Conservation (phyloP, 805 yeast genomes). For the Nakazawaea siamensis region DNA sequence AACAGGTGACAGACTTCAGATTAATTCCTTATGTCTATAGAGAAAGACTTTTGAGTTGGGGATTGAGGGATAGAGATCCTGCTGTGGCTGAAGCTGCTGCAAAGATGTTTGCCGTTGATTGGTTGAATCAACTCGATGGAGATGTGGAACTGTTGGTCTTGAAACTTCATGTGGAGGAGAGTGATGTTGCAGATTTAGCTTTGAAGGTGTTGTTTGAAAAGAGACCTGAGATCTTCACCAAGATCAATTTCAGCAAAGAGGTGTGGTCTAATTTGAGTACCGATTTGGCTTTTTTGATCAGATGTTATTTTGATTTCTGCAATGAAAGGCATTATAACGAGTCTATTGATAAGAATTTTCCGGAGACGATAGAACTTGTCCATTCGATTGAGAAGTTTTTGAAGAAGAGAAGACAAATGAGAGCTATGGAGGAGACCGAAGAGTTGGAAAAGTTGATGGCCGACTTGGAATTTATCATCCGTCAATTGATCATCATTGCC, state of each 20-base stretch:
- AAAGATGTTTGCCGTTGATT: constrained; percentile 57
- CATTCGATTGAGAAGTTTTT: constrained; percentile 49
- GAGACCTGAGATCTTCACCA: constrained; percentile 54
- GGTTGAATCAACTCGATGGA: constrained; percentile 64
- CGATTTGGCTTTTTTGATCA: constrained; percentile 66
- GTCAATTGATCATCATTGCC: constrained; percentile 63
- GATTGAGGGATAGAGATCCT: constrained; percentile 79
- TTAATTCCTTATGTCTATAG: constrained; percentile 44
- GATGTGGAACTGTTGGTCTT: constrained; percentile 69
- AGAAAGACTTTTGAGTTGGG: constrained; percentile 71
- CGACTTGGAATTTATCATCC: constrained; percentile 65
- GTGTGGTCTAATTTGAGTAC: constrained; percentile 66
- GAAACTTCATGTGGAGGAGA: constrained; percentile 58
- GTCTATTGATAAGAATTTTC: constrained; percentile 59
- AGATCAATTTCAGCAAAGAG: constrained; percentile 51
- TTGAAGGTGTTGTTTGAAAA: constrained; percentile 53
- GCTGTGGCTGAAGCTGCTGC: constrained; percentile 65
- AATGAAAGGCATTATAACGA: constrained; percentile 40
- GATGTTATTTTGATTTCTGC: constrained; percentile 62
- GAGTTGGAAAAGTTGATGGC: constrained; percentile 24
- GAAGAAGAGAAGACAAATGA: constrained; percentile 28
- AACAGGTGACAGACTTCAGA: constrained; percentile 55
- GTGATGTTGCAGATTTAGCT: constrained; percentile 55
- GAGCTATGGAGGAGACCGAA: constrained; percentile 5
- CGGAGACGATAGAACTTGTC: constrained; percentile 72